Evolutionary conservation across 208 protist genomes (phyloP).

Genomic region (Lotmaria passim): DNA sequence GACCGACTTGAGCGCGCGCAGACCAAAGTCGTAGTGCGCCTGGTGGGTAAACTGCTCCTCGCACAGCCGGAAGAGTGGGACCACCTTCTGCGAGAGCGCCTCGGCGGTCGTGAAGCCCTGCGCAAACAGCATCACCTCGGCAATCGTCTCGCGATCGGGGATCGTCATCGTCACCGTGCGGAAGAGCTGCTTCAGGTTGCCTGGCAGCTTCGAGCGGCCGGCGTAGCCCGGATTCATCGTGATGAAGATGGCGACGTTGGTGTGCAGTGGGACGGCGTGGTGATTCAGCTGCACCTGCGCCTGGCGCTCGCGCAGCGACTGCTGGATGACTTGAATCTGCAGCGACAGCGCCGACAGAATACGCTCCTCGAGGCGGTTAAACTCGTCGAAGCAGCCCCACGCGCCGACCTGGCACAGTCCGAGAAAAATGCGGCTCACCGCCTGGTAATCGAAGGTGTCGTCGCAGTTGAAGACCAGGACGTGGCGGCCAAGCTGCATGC

Average conservation of each 20-base stretch:
- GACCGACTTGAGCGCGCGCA: conserved; percentile 99
- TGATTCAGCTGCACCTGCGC: conserved; percentile 92
- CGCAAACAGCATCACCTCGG: conserved; percentile 99
- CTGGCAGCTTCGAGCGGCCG: conserved; percentile 98
- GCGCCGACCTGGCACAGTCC: conserved; percentile 99
- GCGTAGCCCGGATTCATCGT: conserved; percentile 99
- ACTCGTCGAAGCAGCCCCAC: conserved; percentile 99
- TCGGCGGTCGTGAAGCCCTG: conserved; percentile 99
- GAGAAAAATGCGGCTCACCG: conserved; percentile 99
- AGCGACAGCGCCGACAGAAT: conserved; percentile 99
- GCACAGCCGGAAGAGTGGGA: conserved; percentile 99
- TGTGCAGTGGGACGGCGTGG: conserved; percentile 89
- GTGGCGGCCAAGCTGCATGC: conserved; percentile 97
- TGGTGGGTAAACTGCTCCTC: conserved; percentile 98
- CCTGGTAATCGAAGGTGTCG: conserved; percentile 98
- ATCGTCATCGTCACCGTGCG: conserved; percentile 98
- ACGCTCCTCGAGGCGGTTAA: conserved; percentile 99
- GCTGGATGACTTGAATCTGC: conserved; percentile 99
- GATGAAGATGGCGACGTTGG: conserved; percentile 98
- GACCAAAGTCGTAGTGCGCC: conserved; percentile 99
- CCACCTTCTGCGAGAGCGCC: conserved; percentile 96
- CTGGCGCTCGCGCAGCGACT: conserved; percentile 69
- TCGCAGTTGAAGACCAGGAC: conserved; percentile 99
- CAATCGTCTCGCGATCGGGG: conserved; percentile 99
- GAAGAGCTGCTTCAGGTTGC: conserved; percentile 99